phyloP scores from a whole-genome alignment of 495 filamentous ascomycete genomes.

The Talaromyces wortmannii region DNA sequence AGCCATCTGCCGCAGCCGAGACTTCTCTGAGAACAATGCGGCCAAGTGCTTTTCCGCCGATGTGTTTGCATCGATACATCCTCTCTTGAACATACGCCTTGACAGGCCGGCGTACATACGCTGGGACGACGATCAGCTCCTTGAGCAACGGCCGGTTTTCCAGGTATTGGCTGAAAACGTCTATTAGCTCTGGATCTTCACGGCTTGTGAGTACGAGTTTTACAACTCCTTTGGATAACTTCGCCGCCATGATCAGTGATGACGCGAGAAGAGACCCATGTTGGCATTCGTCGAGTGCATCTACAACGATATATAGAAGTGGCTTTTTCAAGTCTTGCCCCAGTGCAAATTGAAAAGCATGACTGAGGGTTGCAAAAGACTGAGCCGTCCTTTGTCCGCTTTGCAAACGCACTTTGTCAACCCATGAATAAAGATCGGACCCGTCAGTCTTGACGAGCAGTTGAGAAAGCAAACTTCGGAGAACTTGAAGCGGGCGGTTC shows the following conservation, averaged over 20 bases:
- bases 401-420: constrained; percentile 12
- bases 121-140: background rate
- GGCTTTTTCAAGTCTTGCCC: constrained; percentile 4
- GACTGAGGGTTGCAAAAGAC: constrained; percentile 9
- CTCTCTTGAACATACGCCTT: background rate
- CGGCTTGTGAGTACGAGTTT: constrained; percentile 7
- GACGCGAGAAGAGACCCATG: constrained; percentile 8
- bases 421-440: constrained; percentile 10
- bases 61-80: background rate
- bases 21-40: background rate
- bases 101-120: background rate
- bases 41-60: background rate
- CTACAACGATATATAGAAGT: constrained; percentile 13
- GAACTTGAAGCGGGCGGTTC: constrained; percentile 10
- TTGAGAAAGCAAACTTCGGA: constrained; percentile 16
- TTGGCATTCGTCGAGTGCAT: constrained; percentile 19
- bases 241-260: constrained; percentile 6
- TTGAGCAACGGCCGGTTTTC: background rate
- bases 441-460: constrained; percentile 7
- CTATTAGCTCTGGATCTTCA: background rate
- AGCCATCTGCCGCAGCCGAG: constrained; percentile 7
- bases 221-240: background rate
- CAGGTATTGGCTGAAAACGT: background rate
- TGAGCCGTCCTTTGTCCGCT: constrained; percentile 17
- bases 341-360: constrained; percentile 5